Conservation (phyloP, 2,329 filamentous ascomycete genomes). For the Talaromyces sp. region DNA sequence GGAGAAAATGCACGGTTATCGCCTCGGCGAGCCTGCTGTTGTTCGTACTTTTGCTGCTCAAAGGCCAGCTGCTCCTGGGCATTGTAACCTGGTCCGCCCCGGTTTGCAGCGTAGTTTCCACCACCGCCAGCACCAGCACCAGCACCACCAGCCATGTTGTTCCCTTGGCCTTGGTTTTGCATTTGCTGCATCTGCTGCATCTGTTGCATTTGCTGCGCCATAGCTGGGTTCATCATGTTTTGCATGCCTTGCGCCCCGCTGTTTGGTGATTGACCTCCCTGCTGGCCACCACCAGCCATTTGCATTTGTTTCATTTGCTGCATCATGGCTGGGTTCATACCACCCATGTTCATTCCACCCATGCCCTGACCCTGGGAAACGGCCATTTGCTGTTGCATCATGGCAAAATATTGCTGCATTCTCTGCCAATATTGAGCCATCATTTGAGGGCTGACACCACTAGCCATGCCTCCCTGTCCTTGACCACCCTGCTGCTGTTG, state of each 20-base stretch:
- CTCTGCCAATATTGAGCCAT: conserved; percentile 98
- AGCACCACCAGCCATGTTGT: conserved; percentile 26
- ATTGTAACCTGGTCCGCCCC: conserved; percentile 54
- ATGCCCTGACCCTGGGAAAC: conserved; percentile 41
- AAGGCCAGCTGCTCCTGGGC: conserved; percentile 69
- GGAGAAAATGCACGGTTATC: conserved; percentile 37
- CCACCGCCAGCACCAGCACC: conserved; percentile 30
- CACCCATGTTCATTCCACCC: conserved; percentile 53
- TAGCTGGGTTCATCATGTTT: conserved; percentile 63
- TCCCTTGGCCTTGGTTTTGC: conserved; percentile 35
- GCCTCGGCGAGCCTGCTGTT: conserved; percentile 56
- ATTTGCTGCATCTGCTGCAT: conserved; percentile 56
- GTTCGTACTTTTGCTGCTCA: conserved; percentile 74
- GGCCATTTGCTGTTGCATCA: conserved; percentile 91
- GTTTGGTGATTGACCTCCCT: conserved; percentile 31
- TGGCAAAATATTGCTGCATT: conserved; percentile 94
- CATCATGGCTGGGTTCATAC: conserved; percentile 68
- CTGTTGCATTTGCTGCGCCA: conserved; percentile 72
- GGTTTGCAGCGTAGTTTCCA: conserved; percentile 33
- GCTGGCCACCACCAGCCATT: conserved; percentile 27
- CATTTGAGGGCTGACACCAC: conserved; percentile 86
- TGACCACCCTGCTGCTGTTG: conserved; percentile 46
- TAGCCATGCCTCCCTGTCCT: conserved; percentile 34
- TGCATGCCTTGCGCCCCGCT: conserved; percentile 53
- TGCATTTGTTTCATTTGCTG: conserved; percentile 65